These are phyloP conservation scores for Suillus subaureus DNA, from an alignment of 768 basidiomycete species.

Conservation along the genomic window DNA sequence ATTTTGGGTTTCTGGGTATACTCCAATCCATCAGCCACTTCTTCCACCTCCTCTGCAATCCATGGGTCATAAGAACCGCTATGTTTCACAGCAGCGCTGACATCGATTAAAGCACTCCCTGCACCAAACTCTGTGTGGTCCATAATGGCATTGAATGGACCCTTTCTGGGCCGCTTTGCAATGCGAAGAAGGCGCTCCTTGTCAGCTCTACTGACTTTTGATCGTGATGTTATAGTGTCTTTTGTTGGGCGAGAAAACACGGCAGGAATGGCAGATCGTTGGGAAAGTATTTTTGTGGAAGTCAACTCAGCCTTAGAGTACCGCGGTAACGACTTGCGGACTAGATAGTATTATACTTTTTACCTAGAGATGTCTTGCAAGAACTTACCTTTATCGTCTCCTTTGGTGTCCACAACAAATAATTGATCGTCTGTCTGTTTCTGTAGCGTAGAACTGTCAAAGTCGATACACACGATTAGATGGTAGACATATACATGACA, in stretches of 20 bases:
- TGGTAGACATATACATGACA: neutral
- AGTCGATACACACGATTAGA: neutral
- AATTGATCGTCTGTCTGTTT: conserved; percentile 72
- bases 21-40: conserved; percentile 44
- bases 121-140: conserved; percentile 68
- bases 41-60: conserved; percentile 40
- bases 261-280: conserved; percentile 88
- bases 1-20: conserved; percentile 41
- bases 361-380: neutral
- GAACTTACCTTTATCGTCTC: conserved; percentile 69
- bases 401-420: conserved; percentile 79
- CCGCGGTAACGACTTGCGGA: conserved; percentile 58
- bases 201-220: conserved; percentile 59
- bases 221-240: conserved; percentile 22
- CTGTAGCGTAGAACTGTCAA: conserved; percentile 57
- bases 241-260: conserved; percentile 57
- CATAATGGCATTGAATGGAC: conserved; percentile 71
- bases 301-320: conserved; percentile 57
- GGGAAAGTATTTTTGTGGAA: conserved; percentile 77
- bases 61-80: conserved; percentile 73
- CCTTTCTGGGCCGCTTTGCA: conserved; percentile 69
- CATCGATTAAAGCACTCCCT: conserved; percentile 64
- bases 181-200: conserved; percentile 77
- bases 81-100: conserved; percentile 68
- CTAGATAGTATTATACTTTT: conserved; percentile 33